Evolutionary conservation across 768 basidiomycete species (phyloP).

Genomic region (Strobilomyces dryophilus): DNA sequence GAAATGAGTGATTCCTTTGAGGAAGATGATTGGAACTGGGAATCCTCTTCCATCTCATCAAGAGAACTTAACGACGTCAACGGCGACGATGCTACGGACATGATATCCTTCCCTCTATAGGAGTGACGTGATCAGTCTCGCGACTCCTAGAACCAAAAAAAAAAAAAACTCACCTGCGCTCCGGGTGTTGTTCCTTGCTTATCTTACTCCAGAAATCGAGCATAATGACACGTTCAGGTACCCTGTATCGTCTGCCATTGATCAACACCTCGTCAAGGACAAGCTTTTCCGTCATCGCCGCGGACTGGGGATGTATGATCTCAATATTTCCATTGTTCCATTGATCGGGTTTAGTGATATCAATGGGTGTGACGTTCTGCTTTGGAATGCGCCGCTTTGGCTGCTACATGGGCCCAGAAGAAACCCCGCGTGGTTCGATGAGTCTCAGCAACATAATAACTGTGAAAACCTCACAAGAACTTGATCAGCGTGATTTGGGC

Average conservation of each 20-base stretch:
- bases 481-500: slow-evolving; percentile 93
- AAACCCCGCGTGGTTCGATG: background rate
- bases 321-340: slow-evolving; percentile 93
- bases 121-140: background rate
- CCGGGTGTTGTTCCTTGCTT: slow-evolving; percentile 39
- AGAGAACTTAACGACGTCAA: slow-evolving; percentile 71
- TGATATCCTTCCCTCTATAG: slow-evolving; percentile 22
- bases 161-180: slow-evolving; percentile 37
- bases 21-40: slow-evolving; percentile 20
- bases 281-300: slow-evolving; percentile 44
- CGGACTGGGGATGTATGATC: slow-evolving; percentile 65
- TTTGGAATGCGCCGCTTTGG: slow-evolving; percentile 79
- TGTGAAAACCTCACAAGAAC: slow-evolving; percentile 56
- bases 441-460: background rate
- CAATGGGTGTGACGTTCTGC: slow-evolving; percentile 60
- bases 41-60: slow-evolving; percentile 49
- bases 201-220: slow-evolving; percentile 96
- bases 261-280: slow-evolving; percentile 80
- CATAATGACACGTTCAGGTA: slow-evolving; percentile 87
- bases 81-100: slow-evolving; percentile 64
- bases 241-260: slow-evolving; percentile 85
- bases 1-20: slow-evolving; percentile 28
- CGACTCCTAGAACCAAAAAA: background rate
- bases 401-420: slow-evolving; percentile 43
- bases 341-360: slow-evolving; percentile 67